Percentiles rank a stretch among this genome's conserved stretches.
These are phyloP conservation scores for Hypoxylon subgilvum DNA, from an alignment of 495 filamentous ascomycete genomes.

Conservation along the genomic window DNA sequence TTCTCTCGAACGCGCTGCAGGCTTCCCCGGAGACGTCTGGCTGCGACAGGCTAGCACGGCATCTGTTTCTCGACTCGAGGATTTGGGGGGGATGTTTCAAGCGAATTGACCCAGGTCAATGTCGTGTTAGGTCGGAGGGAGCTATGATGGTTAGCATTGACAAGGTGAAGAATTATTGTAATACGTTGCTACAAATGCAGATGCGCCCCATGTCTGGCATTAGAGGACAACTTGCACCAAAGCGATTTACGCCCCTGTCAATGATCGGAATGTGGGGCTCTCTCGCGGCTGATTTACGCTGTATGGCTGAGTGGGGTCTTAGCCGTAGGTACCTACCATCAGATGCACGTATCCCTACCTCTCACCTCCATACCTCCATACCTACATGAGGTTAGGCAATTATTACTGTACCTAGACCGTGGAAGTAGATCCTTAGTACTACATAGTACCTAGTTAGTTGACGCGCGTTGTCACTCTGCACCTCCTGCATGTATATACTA, in stretches of 20 bases:
- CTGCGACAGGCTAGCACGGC: conserved; percentile 22
- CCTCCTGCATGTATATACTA: no score
- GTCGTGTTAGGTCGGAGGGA: conserved; percentile 1
- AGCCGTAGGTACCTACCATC: background rate
- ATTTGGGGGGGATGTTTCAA: background rate
- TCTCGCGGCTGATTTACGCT: conserved; percentile 23
- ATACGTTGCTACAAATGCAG: no score
- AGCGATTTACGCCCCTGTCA: conserved; percentile 12
- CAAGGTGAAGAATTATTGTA: background rate
- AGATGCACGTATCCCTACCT: no score
- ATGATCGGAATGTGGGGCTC: conserved; percentile 11
- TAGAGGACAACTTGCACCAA: conserved; percentile 40
- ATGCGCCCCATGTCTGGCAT: background rate
- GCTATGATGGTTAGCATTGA: conserved; percentile 11
- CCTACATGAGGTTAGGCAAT: no score
- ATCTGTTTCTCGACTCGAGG: conserved; percentile 21
- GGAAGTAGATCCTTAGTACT: no score
- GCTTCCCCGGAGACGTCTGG: conserved; percentile 32
- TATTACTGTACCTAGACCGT: no score
- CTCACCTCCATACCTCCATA: no score
- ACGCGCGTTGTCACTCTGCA: no score
- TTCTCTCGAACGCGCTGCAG: conserved; percentile 25
- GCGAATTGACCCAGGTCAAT: background rate
- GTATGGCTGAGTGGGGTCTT: background rate
- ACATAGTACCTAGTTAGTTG: no score